Evolutionary conservation across 2,329 filamentous ascomycete genomes (phyloP).

Genomic region (Chrysoporthe deuterocubensis): DNA sequence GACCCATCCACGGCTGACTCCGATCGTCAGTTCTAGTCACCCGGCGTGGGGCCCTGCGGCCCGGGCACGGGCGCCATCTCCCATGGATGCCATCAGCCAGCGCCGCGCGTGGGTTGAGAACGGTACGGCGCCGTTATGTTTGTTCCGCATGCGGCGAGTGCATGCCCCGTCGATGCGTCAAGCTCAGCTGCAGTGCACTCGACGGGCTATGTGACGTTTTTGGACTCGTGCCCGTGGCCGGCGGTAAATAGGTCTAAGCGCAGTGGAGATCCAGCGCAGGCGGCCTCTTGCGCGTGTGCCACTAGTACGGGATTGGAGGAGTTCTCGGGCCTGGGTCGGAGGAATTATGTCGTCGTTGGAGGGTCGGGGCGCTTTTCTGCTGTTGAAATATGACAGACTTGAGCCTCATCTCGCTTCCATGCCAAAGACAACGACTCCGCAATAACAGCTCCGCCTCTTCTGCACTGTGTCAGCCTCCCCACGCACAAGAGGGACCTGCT

Average conservation of each 20-base stretch:
- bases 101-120: constrained; percentile 13
- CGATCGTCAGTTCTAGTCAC: constrained; percentile 9
- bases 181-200: background rate
- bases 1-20: background rate
- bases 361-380: background rate
- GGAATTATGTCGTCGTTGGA: constrained; percentile 1
- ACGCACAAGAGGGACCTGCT: no score
- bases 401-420: background rate
- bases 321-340: background rate
- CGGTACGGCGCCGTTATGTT: background rate
- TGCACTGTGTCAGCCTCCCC: no score
- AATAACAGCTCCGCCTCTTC: no score
- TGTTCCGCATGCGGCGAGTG: background rate
- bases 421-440: no score
- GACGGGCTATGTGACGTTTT: background rate
- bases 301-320: constrained; percentile 1
- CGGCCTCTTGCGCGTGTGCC: constrained; percentile 7
- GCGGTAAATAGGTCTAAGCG: constrained; percentile 4
- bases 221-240: constrained; percentile 16
- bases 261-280: background rate
- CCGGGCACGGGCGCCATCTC: background rate
- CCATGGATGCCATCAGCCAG: constrained; percentile 1
- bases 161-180: constrained; percentile 5
- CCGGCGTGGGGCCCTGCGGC: constrained; percentile 10
- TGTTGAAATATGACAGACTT: background rate